phyloP scores from a whole-genome alignment of 306 rosid species.

The Vicia sativa region DNA sequence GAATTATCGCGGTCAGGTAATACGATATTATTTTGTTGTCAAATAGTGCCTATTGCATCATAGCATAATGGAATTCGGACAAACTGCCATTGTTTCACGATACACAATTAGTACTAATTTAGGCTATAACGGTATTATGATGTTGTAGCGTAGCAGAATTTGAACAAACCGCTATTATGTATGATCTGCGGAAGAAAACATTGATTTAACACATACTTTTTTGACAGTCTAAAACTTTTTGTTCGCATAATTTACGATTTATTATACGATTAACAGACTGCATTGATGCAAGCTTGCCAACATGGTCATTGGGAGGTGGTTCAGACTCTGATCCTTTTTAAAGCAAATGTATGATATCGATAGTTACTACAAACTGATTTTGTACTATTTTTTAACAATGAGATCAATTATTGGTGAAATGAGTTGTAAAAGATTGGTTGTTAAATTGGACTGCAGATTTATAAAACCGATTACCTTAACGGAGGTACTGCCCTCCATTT shows the following conservation, averaged over 20 bases:
- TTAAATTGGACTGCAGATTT: slow-evolving; percentile 63
- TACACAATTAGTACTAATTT: background rate
- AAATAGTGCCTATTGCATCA: background rate
- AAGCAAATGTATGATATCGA: slow-evolving; percentile 83
- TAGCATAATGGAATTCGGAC: background rate
- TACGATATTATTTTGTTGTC: slow-evolving; percentile 25
- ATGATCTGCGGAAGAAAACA: background rate
- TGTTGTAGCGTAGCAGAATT: background rate
- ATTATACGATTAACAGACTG: slow-evolving; percentile 68
- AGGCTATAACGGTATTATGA: no score
- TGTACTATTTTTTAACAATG: slow-evolving; percentile 1
- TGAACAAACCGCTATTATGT: background rate
- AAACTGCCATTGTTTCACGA: background rate
- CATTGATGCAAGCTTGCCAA: slow-evolving; percentile 99
- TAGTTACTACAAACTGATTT: slow-evolving; percentile 21
- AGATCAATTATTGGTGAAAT: slow-evolving; percentile 12
- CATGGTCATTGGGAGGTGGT: slow-evolving; percentile 98
- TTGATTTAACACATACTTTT: background rate
- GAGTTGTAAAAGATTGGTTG: slow-evolving; percentile 23
- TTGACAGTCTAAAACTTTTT: background rate
- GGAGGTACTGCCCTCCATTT: slow-evolving; percentile 96
- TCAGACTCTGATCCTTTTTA: slow-evolving; percentile 69
- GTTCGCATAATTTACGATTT: slow-evolving; percentile 2
- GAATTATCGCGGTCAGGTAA: slow-evolving; percentile 99
- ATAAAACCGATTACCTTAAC: slow-evolving; percentile 86